These are phyloP conservation scores for Thraustochytrium sp. DNA, from an alignment of 352 stramenopile genomes.

Conservation along the genomic window DNA sequence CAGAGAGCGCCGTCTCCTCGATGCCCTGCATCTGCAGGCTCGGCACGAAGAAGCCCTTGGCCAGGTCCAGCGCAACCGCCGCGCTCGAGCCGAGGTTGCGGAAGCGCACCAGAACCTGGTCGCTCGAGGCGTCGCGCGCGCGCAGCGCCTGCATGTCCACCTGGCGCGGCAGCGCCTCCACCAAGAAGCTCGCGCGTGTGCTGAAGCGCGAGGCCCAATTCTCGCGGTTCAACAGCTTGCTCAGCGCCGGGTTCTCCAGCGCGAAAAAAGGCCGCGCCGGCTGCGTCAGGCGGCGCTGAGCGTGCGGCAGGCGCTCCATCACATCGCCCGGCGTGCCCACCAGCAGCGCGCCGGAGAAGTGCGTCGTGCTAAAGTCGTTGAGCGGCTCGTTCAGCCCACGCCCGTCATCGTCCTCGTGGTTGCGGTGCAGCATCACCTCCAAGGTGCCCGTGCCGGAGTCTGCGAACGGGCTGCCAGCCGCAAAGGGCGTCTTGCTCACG, in stretches of 20 bases:
- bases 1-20: neutral
- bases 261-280: neutral
- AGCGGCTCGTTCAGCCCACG: constrained; percentile 9
- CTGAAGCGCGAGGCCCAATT: constrained; percentile 31
- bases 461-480: neutral
- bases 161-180: neutral
- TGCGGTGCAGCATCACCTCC: constrained; percentile 31
- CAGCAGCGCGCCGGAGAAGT: neutral
- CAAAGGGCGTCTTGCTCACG: constrained; percentile 27
- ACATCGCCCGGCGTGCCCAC: neutral
- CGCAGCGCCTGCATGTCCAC: neutral
- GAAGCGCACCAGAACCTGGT: constrained; percentile 22
- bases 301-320: neutral
- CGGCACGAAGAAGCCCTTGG: neutral
- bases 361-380: neutral
- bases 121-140: neutral
- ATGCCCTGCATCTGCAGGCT: neutral
- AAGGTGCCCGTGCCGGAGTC: constrained; percentile 11
- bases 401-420: constrained; percentile 24
- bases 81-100: neutral
- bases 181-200: neutral
- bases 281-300: neutral
- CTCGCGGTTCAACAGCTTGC: neutral
- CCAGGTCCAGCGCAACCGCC: neutral
- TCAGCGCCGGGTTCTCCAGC: neutral